Percentiles rank a stretch among this genome's conserved stretches.
phyloP scores from a whole-genome alignment of 768 basidiomycete species.

The Tephrocybe sp. region DNA sequence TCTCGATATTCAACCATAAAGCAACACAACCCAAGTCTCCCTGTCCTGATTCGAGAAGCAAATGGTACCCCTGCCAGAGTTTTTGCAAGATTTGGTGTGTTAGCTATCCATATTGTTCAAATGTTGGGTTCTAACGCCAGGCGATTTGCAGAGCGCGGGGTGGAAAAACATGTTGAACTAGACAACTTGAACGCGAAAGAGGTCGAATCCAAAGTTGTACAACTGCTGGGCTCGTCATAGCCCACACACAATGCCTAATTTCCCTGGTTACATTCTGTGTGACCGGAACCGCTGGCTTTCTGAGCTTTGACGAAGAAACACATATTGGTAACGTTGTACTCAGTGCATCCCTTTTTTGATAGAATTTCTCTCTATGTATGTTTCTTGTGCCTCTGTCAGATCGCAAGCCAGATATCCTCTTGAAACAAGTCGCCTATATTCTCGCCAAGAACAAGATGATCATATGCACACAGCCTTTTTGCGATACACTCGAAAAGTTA shows the following conservation, averaged over 20 bases:
- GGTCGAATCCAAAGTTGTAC: conserved; percentile 69
- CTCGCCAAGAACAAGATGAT: too few species aligned
- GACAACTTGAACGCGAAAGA: conserved; percentile 73
- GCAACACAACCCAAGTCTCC: conserved; percentile 84
- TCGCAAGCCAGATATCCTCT: too few species aligned
- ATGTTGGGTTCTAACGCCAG: conserved; percentile 10
- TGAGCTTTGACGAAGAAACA: not conserved
- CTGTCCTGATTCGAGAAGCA: conserved; percentile 80
- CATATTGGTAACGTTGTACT: not conserved
- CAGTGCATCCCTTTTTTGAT: not conserved
- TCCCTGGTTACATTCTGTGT: not conserved
- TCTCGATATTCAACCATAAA: conserved; percentile 76
- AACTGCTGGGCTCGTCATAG: conserved; percentile 51
- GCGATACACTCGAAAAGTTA: too few species aligned
- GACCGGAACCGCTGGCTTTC: not conserved
- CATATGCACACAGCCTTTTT: too few species aligned
- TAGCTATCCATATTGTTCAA: conserved; percentile 8
- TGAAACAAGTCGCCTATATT: too few species aligned
- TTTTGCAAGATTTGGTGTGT: conserved; percentile 85
- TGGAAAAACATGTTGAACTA: conserved; percentile 79
- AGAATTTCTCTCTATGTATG: too few species aligned
- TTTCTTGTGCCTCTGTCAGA: too few species aligned
- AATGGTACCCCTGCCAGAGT: conserved; percentile 76
- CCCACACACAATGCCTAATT: conserved; percentile 1
- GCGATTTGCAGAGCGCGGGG: conserved; percentile 60